Evolutionary conservation across 176 grass and related monocot species (phyloP), one percentile per base, ranked within the genome.

Genomic region (Pontederia crassipes): DNA sequence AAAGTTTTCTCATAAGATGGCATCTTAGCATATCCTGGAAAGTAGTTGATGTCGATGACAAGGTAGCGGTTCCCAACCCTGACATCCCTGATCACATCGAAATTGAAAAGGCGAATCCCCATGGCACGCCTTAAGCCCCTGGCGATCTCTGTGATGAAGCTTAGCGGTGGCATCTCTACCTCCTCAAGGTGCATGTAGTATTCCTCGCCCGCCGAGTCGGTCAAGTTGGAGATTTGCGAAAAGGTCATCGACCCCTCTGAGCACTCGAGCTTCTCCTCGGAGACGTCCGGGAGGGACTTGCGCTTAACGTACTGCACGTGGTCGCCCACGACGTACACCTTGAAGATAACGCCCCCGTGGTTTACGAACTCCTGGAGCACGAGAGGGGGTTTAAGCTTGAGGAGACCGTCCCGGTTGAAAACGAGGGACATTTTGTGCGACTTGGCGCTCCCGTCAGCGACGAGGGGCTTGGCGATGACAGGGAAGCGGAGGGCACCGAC

Each of bases 291-390:
- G 17, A 95, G 83, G 69, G 86, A 89, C 66, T 83, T 83, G 53
- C 90, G 76, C 80, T 82, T 95, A 54, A 95, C 90, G 83, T 83
- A 95, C 28, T 80, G 86, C 63, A 95, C 80, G 72, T 84, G 62
- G n/a, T 70, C 74, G 35, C 83, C 90, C 54, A 87, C 90, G 48
- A 90, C 86, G 68, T 90, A 95, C 29, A 95, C 90, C 86, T 95
- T 90, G 74, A 95, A 95, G 62, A 95, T 87, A 51, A 95, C 80
- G 64, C 90, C 86, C 11, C 90, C 86, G 49, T 95, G 90, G 68
- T 95, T 95, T 61, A 95, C 80, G 74, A 95, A 95, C 79, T 95
- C 90, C 63, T 95, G 90, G 20, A 95, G 86, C 52, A 95, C 86
- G 40, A 95, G 81, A 28, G 90, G 90, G 1, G 86, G 86, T 58